Evolutionary conservation across 345 rosid species (phyloP).

Genomic region (Pelargonium nanum): DNA sequence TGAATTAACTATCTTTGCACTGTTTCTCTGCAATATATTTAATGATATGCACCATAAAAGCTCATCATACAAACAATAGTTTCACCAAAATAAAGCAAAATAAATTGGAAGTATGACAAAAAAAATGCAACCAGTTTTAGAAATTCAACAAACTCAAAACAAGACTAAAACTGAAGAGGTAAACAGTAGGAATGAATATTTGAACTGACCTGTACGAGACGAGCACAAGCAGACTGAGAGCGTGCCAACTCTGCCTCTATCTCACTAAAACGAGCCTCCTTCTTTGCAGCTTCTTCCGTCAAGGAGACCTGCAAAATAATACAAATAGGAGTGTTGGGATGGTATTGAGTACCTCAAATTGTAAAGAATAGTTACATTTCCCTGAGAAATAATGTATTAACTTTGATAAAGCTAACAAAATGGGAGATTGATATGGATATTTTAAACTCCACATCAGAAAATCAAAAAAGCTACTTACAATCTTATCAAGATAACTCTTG

Average conservation of each 20-base stretch:
- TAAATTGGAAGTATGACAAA: not conserved
- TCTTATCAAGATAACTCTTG: constrained; percentile 68
- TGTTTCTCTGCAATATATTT: not conserved
- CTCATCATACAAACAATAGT: too few relatives aligned
- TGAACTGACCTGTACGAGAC: constrained; percentile 55
- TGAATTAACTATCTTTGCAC: not conserved
- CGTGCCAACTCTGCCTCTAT: constrained; percentile 60
- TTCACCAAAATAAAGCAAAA: too few relatives aligned
- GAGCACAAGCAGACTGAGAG: constrained; percentile 46
- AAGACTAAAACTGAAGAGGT: not conserved
- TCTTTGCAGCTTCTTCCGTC: constrained; percentile 51
- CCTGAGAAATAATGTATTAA: too few relatives aligned
- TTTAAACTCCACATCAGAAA: not conserved
- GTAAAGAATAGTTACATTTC: too few relatives aligned
- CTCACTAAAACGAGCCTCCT: constrained; percentile 59
- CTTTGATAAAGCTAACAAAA: not conserved
- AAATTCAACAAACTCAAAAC: not conserved
- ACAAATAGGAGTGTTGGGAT: too few relatives aligned
- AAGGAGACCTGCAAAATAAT: constrained; percentile 44
- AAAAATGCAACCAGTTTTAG: not conserved
- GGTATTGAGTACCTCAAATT: not conserved
- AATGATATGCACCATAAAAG: not conserved
- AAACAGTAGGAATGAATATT: not conserved
- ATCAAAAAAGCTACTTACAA: constrained; percentile 30
- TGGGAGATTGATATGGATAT: not conserved